Conservation (phyloP, 148 eudicot species). For the Heliamphora exappendiculata region DNA sequence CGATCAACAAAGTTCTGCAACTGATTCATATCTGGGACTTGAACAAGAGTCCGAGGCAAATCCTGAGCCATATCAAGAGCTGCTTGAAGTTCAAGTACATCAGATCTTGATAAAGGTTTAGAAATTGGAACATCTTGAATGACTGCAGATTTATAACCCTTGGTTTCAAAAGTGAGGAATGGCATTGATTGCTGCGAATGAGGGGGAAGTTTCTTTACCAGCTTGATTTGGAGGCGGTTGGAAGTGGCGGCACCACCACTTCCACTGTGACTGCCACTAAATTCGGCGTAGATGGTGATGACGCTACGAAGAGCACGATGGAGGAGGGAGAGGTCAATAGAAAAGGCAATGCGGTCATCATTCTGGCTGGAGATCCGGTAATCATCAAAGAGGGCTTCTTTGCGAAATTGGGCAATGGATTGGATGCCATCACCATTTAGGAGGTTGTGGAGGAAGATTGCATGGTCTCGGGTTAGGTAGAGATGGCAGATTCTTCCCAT, state of each 20-base stretch:
- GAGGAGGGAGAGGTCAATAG: constrained; percentile 74
- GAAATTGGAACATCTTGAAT: constrained; percentile 93
- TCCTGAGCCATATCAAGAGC: constrained; percentile 72
- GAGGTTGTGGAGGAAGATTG: constrained; percentile 83
- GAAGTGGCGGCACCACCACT: constrained; percentile 14
- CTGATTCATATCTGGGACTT: constrained; percentile 55
- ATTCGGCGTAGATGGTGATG: constrained; percentile 44
- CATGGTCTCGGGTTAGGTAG: constrained; percentile 64
- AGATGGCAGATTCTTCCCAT: constrained; percentile 72
- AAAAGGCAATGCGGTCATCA: constrained; percentile 71
- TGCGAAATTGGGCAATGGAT: constrained; percentile 66
- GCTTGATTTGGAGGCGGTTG: constrained; percentile 63
- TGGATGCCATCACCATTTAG: constrained; percentile 64
- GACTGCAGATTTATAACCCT: constrained; percentile 75
- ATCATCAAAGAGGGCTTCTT: constrained; percentile 64
- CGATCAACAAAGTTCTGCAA: constrained; percentile 63
- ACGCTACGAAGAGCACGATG: constrained; percentile 80
- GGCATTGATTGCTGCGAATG: constrained; percentile 64
- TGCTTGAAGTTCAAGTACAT: constrained; percentile 61
- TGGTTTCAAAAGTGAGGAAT: constrained; percentile 71
- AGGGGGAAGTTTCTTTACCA: constrained; percentile 79
- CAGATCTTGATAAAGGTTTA: constrained; percentile 74
- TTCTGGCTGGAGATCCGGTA: constrained; percentile 74
- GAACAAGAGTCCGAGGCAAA: constrained; percentile 62
- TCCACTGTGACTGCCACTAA: constrained; percentile 17